phyloP scores from a whole-genome alignment of 129 eudicot species.

The Tagetes patula region DNA sequence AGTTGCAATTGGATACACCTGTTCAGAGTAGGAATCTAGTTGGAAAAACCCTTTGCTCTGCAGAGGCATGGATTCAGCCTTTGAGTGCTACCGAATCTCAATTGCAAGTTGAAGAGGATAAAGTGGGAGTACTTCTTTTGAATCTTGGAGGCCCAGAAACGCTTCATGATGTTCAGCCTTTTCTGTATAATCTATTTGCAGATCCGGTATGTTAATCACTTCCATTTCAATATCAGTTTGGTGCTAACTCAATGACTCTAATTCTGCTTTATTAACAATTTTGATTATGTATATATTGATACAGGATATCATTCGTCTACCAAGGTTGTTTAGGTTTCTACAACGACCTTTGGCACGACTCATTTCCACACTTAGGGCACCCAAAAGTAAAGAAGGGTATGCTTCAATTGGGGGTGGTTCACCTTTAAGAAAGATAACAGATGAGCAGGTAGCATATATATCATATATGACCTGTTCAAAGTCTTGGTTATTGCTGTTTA shows the following conservation, averaged over 20 bases:
- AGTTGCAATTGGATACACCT: constrained; percentile 30
- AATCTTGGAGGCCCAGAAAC: constrained; percentile 97
- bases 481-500: constrained; percentile 9
- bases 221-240: not conserved
- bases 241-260: not conserved
- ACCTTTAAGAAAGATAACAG: constrained; percentile 81
- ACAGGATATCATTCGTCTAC: constrained; percentile 91
- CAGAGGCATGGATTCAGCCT: constrained; percentile 41
- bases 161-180: constrained; percentile 91
- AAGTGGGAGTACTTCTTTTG: constrained; percentile 81
- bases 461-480: not conserved
- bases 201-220: constrained; percentile 73
- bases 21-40: constrained; percentile 30
- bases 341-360: constrained; percentile 76
- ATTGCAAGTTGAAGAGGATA: constrained; percentile 58
- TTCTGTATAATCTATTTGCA: constrained; percentile 84
- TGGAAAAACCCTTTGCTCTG: constrained; percentile 48
- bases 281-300: not conserved
- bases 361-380: constrained; percentile 78
- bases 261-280: constrained; percentile 11
- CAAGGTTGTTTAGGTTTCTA: constrained; percentile 76
- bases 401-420: constrained; percentile 98
- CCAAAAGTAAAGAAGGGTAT: constrained; percentile 91
- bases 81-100: constrained; percentile 42
- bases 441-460: constrained; percentile 63